Conservation (phyloP, 2,329 filamentous ascomycete genomes). For the Fusarium goolgardi region DNA sequence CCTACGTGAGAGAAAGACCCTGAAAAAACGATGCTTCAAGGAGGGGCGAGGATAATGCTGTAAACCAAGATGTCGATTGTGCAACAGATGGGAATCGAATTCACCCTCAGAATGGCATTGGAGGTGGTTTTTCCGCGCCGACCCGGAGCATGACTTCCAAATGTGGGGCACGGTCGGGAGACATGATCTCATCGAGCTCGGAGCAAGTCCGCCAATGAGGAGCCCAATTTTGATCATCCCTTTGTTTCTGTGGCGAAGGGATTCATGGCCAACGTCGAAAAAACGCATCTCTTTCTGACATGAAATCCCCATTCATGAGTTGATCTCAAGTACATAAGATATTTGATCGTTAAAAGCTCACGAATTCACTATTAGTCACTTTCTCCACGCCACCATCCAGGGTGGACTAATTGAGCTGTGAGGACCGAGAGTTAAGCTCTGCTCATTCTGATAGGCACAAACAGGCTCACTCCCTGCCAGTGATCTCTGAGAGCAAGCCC, state of each 20-base stretch:
- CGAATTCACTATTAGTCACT: not conserved
- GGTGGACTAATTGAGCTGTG: not conserved
- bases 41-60: slow-evolving; percentile 4
- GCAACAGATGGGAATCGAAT: not conserved
- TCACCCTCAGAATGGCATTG: slow-evolving; percentile 1
- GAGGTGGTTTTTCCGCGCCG: slow-evolving; percentile 11
- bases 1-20: slow-evolving; percentile 26
- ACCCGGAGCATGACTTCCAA: not conserved
- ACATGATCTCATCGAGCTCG: slow-evolving; percentile 2
- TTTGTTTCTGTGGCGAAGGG: not conserved
- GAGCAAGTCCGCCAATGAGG: slow-evolving; percentile 27
- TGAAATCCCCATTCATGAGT: not conserved
- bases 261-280: not conserved
- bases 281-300: not conserved
- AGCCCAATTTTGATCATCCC: not conserved
- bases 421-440: not conserved
- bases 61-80: slow-evolving; percentile 26
- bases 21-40: slow-evolving; percentile 8
- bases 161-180: not conserved
- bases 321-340: not conserved
- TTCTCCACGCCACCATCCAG: not conserved
- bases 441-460: not conserved
- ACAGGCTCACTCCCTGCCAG: not conserved
- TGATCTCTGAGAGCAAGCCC: not conserved
- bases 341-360: not conserved